Evolutionary conservation across 169 alveolate genomes (phyloP).

Genomic region (Theileria annulata): DNA sequence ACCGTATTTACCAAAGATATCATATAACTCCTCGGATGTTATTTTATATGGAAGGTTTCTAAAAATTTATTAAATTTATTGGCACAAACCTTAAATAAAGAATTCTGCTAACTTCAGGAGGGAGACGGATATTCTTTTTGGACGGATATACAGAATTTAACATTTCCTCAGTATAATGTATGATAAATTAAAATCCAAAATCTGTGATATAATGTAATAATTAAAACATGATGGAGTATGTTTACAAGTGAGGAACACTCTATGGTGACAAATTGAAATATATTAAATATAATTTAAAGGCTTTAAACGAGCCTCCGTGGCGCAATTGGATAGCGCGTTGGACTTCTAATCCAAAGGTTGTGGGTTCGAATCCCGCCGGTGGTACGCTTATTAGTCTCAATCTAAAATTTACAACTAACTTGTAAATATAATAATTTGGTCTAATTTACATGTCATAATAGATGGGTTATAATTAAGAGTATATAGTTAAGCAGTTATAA

Average conservation of each 20-base stretch:
- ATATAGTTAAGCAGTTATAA: neutral
- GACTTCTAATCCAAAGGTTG: conserved; percentile 94
- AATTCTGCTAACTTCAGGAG: conserved; percentile 69
- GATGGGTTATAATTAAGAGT: neutral
- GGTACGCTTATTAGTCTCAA: conserved; percentile 38
- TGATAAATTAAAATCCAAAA: neutral
- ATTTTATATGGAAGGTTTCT: conserved; percentile 86
- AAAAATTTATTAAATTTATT: neutral
- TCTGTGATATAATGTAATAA: neutral
- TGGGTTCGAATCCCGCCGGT: conserved; percentile 94
- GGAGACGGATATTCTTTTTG: conserved; percentile 62
- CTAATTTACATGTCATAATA: neutral
- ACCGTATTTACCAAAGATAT: conserved; percentile 98
- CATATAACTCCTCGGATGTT: conserved; percentile 95
- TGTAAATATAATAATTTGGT: neutral
- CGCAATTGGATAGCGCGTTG: conserved; percentile 93
- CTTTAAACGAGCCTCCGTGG: conserved; percentile 75
- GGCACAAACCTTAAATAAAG: conserved; percentile 59
- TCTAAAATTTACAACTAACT: neutral
- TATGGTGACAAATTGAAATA: neutral
- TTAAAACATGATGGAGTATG: neutral
- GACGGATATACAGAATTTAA: conserved; percentile 55
- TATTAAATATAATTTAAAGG: conserved; percentile 13
- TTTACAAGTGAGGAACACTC: neutral
- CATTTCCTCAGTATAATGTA: conserved; percentile 11